Base-by-base conservation (phyloP, 208 protist genomes). In the Dictyostelium gargantuum region DNA sequence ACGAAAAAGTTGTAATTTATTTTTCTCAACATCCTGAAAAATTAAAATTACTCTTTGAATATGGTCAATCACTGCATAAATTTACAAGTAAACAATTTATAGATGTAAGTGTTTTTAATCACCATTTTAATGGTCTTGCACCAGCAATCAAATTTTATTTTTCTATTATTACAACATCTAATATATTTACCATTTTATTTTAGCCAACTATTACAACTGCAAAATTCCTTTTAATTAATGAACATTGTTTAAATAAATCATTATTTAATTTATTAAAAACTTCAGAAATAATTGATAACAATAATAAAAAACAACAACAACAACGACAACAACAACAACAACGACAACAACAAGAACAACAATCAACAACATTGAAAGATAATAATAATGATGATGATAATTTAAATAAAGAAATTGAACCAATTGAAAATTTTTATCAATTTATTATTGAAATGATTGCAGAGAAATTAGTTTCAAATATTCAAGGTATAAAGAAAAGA, bases 21-120 rank as follows among this genome's bases (percentile, higher is more conserved):
- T 68, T 89, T 17, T 19, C 76, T 15, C 38, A 54, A 8, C 17
- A 77, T 40, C 17, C 61, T 1, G 40, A 77, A 21, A 89, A 79
- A 2, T 70, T 63, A 15, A 58, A 68, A 2, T 58, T 63, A 42
- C 23, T 70, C 1, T 89, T 79, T 48, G 82, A 89, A 54, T 63
- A 70, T 54, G 66, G 68, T 1, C 35, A 32, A 10, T 35, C 32
- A 52, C 29, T 89, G 4, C 82, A 89, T 26, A 68, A 63, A 50
- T 89, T 89, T 11, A 79, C 52, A 15, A 66, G 68, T 10, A 44
- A 44, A 40, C 66, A 89, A 35, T 89, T 89, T 58, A 46, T 89
- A 19, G 82, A 89, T 79, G n/a, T n/a, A n/a, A n/a, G n/a, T n/a
- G n/a, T n/a, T n/a, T n/a, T n/a, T n/a, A n/a, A n/a, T n/a, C n/a